A percentile compares a stretch with the other conserved stretches of the same genome.
Evolutionary conservation across 2,329 filamentous ascomycete species (phyloP).

Genomic region (Diplodia sapinea): DNA sequence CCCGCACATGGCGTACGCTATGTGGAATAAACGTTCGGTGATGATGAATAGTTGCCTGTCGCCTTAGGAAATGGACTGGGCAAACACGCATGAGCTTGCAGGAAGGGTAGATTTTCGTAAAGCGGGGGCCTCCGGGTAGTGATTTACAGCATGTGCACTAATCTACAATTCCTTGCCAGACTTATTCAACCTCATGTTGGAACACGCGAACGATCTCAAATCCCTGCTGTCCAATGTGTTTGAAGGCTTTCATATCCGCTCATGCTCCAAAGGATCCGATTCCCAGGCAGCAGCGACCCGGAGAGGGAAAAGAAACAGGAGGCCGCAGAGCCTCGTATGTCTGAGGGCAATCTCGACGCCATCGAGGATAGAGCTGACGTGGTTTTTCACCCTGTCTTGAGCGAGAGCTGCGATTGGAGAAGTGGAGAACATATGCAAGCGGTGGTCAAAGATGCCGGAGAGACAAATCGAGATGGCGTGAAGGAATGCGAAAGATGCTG

Average conservation of each 20-base stretch:
- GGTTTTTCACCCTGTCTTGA: background rate
- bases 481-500: background rate
- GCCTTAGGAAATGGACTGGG: too few species aligned
- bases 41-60: too few species aligned
- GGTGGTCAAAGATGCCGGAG: constrained; percentile 23
- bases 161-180: background rate
- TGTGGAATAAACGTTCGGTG: too few species aligned
- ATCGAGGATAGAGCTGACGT: background rate
- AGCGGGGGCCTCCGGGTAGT: too few species aligned
- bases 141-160: too few species aligned
- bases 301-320: constrained; percentile 21
- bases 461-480: constrained; percentile 16
- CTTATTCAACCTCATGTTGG: background rate
- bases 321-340: constrained; percentile 9
- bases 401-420: background rate
- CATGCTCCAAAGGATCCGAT: background rate
- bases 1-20: too few species aligned
- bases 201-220: constrained; percentile 2
- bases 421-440: background rate
- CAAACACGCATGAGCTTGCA: too few species aligned
- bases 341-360: background rate
- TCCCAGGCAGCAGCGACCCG: constrained; percentile 21
- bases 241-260: background rate
- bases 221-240: background rate
- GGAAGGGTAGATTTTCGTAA: too few species aligned